Percentiles rank a stretch among this genome's conserved stretches.
Evolutionary conservation across 2,329 filamentous ascomycete genomes (phyloP).

Genomic region (Alternaria sp.): DNA sequence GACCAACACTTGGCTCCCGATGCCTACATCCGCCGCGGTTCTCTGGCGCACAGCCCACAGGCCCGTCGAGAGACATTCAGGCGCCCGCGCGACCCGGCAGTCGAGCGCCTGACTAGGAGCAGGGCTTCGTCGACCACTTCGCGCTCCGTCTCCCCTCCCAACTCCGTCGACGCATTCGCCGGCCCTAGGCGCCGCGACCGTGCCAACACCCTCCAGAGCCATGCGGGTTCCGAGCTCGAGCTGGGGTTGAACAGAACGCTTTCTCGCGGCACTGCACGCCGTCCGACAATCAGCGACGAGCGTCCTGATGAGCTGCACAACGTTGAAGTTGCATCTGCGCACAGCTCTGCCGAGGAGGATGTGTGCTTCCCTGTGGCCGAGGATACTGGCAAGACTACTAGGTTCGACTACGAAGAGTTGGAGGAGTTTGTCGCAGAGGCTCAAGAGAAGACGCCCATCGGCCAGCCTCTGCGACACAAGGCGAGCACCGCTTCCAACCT

Average conservation of each 20-base stretch:
- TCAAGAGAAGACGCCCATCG: constrained; percentile 55
- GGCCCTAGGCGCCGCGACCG: constrained; percentile 86
- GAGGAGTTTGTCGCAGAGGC: constrained; percentile 82
- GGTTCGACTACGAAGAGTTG: constrained; percentile 89
- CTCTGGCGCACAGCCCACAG: constrained; percentile 42
- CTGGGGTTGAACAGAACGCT: constrained; percentile 71
- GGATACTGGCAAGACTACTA: constrained; percentile 78
- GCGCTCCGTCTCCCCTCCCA: constrained; percentile 84
- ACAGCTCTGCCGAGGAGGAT: constrained; percentile 80
- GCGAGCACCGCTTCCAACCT: constrained; percentile 45
- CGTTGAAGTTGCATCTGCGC: constrained; percentile 65
- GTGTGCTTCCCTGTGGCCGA: constrained; percentile 82
- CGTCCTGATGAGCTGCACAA: constrained; percentile 66
- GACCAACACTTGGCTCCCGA: constrained; percentile 55
- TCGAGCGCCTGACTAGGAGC: constrained; percentile 49
- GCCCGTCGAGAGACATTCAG: constrained; percentile 53
- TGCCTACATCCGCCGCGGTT: constrained; percentile 60
- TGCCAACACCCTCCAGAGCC: constrained; percentile 68
- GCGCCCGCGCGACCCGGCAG: constrained; percentile 44
- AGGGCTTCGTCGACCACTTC: constrained; percentile 60
- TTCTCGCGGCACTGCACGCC: constrained; percentile 70
- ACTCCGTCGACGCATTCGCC: constrained; percentile 97
- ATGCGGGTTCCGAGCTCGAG: constrained; percentile 58
- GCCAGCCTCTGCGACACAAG: constrained; percentile 49
- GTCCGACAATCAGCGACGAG: constrained; percentile 65